Evolutionary conservation across 345 rosid genomes (phyloP).

Genomic region (Diplotaxis tenuifolia): DNA sequence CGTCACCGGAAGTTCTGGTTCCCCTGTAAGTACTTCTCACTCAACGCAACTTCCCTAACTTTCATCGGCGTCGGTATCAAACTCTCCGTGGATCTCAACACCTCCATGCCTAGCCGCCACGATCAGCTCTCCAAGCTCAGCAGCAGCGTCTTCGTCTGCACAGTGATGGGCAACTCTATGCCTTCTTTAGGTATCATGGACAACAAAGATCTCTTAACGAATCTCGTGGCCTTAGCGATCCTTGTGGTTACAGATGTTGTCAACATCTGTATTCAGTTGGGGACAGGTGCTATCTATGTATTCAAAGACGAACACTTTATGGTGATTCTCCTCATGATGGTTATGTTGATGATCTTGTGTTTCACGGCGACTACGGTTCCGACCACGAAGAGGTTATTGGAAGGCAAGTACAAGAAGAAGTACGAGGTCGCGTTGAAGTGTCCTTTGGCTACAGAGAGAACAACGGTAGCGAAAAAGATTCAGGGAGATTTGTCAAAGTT

Average conservation of each 20-base stretch:
- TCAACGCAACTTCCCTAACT: constrained; percentile 82
- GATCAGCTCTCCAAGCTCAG: constrained; percentile 92
- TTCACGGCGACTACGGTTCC: constrained; percentile 22
- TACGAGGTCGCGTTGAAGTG: constrained; percentile 47
- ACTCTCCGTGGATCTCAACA: constrained; percentile 84
- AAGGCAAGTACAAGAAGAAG: constrained; percentile 1
- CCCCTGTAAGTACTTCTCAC: constrained; percentile 64
- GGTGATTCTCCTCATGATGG: constrained; percentile 20
- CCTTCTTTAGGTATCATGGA: constrained; percentile 84
- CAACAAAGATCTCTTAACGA: constrained; percentile 48
- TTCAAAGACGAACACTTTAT: constrained; percentile 61
- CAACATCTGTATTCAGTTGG: constrained; percentile 71
- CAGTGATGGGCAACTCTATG: constrained; percentile 78
- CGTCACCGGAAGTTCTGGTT: constrained; percentile 66
- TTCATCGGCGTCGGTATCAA: constrained; percentile 66
- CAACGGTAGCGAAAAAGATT: constrained; percentile 40
- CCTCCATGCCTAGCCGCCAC: constrained; percentile 74
- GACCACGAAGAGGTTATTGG: constrained; percentile 1
- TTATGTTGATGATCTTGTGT: constrained; percentile 2
- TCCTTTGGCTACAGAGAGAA: constrained; percentile 33
- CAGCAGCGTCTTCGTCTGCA: constrained; percentile 70
- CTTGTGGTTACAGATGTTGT: constrained; percentile 68
- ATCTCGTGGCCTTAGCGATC: constrained; percentile 66
- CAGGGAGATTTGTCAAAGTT: constrained; percentile 57
- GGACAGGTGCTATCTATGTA: constrained; percentile 68